Percentiles rank a stretch among this genome's conserved stretches.
phyloP scores from a whole-genome alignment of 257 asterid genomes.

The Hygrophila difformis region DNA sequence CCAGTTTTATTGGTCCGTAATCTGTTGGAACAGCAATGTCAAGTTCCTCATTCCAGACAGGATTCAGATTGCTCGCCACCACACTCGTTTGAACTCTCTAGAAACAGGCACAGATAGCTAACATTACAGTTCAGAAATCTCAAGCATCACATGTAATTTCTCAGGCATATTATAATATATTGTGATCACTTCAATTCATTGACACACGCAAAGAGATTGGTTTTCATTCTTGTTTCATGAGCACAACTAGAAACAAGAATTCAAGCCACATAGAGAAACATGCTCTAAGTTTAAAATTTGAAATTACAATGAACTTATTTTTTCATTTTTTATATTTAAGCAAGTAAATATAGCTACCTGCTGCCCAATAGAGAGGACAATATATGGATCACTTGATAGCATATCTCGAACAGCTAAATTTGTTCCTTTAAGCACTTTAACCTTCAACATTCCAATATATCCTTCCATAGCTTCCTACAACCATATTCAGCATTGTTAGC shows the following conservation, averaged over 20 bases:
- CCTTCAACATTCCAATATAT: slow-evolving; percentile 63
- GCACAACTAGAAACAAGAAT: too few relatives aligned
- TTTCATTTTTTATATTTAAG: not conserved
- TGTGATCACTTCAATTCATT: too few relatives aligned
- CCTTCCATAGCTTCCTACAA: slow-evolving; percentile 63
- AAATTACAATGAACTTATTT: not conserved
- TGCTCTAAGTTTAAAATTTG: not conserved
- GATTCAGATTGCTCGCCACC: slow-evolving; percentile 75
- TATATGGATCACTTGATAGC: slow-evolving; percentile 97
- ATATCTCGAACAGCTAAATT: slow-evolving; percentile 94
- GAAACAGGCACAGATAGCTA: slow-evolving; percentile 14
- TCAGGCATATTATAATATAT: too few relatives aligned
- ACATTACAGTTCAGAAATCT: slow-evolving; percentile 3
- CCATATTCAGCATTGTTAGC: slow-evolving; percentile 17
- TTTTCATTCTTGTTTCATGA: too few relatives aligned
- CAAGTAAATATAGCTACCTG: slow-evolving; percentile 47
- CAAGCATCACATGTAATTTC: too few relatives aligned
- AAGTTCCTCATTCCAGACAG: slow-evolving; percentile 91
- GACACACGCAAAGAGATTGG: too few relatives aligned
- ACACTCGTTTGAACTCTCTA: slow-evolving; percentile 75
- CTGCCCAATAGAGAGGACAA: slow-evolving; percentile 65
- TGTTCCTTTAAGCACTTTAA: slow-evolving; percentile 71
- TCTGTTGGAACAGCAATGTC: slow-evolving; percentile 66
- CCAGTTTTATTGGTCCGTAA: slow-evolving; percentile 72
- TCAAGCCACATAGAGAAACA: too few relatives aligned